These are phyloP conservation scores for Elaeagnus macrophylla DNA, from an alignment of 306 rosid genomes.

Conservation along the genomic window DNA sequence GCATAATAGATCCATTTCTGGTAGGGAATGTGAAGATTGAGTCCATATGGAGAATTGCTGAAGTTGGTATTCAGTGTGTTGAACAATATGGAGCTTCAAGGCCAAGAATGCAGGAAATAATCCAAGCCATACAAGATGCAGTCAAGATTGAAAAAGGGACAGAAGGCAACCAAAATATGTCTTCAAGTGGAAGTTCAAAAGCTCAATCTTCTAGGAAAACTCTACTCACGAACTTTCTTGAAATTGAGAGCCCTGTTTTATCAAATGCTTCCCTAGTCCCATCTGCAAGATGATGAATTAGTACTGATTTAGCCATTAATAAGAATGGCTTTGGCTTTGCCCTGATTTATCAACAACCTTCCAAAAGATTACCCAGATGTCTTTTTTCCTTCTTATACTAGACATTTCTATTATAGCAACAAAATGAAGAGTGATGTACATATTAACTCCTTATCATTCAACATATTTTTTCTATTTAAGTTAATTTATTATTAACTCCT, in stretches of 20 bases:
- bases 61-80: constrained; percentile 79
- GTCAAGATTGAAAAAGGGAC: constrained; percentile 52
- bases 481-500: too few relatives aligned
- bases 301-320: too few relatives aligned
- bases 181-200: constrained; percentile 39
- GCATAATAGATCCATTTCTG: constrained; percentile 63
- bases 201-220: constrained; percentile 81
- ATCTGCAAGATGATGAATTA: constrained; percentile 52
- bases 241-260: constrained; percentile 75
- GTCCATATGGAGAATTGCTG: constrained; percentile 85
- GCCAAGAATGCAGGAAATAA: constrained; percentile 96
- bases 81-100: constrained; percentile 70
- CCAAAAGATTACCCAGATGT: too few relatives aligned
- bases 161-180: constrained; percentile 35
- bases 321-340: too few relatives aligned
- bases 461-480: too few relatives aligned
- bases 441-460: too few relatives aligned
- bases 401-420: too few relatives aligned
- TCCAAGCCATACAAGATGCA: constrained; percentile 84
- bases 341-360: too few relatives aligned
- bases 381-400: constrained; percentile 11
- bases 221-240: constrained; percentile 79
- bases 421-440: too few relatives aligned
- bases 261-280: constrained; percentile 56
- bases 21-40: constrained; percentile 58